phyloP scores from a whole-genome alignment of 768 basidiomycete species.

The Serendipita sp. region DNA sequence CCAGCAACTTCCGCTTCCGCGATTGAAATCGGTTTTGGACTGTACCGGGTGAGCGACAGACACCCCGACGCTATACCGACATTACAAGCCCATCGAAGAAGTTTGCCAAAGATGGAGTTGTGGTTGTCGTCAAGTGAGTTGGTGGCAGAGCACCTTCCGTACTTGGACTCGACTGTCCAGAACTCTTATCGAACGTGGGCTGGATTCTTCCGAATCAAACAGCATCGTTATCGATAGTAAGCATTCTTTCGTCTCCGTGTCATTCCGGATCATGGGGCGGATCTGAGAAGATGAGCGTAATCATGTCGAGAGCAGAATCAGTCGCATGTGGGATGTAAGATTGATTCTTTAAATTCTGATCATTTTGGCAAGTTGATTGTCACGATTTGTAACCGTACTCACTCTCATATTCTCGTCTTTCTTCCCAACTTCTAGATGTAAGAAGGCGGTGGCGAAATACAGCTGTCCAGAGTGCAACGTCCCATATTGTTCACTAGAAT shows the following conservation, averaged over 20 bases:
- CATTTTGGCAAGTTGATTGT: background rate
- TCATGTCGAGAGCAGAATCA: background rate
- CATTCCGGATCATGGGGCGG: background rate
- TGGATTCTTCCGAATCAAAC: too few species aligned
- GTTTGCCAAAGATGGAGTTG: too few species aligned
- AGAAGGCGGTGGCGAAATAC: slow-evolving; percentile 30
- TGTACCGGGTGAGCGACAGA: too few species aligned
- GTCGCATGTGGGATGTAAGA: background rate
- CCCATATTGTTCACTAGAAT: slow-evolving; percentile 61
- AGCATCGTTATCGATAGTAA: slow-evolving; percentile 6
- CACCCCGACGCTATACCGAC: too few species aligned
- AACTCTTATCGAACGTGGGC: too few species aligned
- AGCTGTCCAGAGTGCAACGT: slow-evolving; percentile 70
- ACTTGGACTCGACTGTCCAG: too few species aligned
- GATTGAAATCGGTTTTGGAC: too few species aligned
- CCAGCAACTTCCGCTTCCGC: too few species aligned
- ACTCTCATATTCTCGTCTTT: background rate
- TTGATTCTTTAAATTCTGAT: slow-evolving; percentile 10
- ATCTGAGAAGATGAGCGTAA: background rate
- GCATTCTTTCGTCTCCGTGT: slow-evolving; percentile 8
- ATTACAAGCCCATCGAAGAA: too few species aligned
- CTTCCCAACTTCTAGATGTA: background rate
- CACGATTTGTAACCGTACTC: background rate
- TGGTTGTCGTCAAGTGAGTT: too few species aligned
- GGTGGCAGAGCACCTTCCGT: too few species aligned